phyloP scores from a whole-genome alignment of 768 basidiomycete genomes.

The Tephrocybe sp. region DNA sequence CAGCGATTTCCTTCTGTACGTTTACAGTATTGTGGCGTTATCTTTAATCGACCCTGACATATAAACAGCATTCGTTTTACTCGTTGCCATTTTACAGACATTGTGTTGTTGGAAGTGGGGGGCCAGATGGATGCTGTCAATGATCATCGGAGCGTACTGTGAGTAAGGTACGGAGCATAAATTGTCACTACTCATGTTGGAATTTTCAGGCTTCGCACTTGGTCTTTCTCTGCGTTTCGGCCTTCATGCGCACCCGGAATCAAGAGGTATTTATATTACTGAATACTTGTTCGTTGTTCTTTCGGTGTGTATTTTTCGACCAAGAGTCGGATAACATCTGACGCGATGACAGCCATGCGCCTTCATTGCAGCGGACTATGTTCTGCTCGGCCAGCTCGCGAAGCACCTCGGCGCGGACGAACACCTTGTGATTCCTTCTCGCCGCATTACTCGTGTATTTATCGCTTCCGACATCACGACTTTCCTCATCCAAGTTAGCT shows the following conservation, averaged over 20 bases:
- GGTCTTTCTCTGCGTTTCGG: slow-evolving; percentile 58
- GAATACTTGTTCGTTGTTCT: slow-evolving; percentile 62
- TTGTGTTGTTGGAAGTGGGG: slow-evolving; percentile 40
- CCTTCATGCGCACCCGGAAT: slow-evolving; percentile 51
- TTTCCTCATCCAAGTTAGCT: slow-evolving; percentile 58
- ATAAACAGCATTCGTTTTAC: slow-evolving; percentile 31
- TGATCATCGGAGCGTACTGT: slow-evolving; percentile 61
- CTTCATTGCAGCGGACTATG: slow-evolving; percentile 68
- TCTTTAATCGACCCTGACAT: not conserved
- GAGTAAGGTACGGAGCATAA: slow-evolving; percentile 14
- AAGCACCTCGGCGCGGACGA: slow-evolving; percentile 41
- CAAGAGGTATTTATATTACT: slow-evolving; percentile 47
- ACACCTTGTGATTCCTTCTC: slow-evolving; percentile 47
- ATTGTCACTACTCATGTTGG: not conserved
- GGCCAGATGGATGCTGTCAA: slow-evolving; percentile 56
- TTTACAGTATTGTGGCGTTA: not conserved
- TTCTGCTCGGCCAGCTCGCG: slow-evolving; percentile 64
- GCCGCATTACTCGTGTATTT: slow-evolving; percentile 53
- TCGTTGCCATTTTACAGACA: slow-evolving; percentile 42
- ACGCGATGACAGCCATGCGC: slow-evolving; percentile 58
- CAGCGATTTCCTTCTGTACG: slow-evolving; percentile 47
- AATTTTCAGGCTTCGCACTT: slow-evolving; percentile 44
- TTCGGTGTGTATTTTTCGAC: slow-evolving; percentile 35
- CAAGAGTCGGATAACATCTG: not conserved
- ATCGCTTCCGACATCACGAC: slow-evolving; percentile 62